Evolutionary conservation across 1,284 basidiomycete genomes (phyloP).

Genomic region (Retiboletus flavoniger): DNA sequence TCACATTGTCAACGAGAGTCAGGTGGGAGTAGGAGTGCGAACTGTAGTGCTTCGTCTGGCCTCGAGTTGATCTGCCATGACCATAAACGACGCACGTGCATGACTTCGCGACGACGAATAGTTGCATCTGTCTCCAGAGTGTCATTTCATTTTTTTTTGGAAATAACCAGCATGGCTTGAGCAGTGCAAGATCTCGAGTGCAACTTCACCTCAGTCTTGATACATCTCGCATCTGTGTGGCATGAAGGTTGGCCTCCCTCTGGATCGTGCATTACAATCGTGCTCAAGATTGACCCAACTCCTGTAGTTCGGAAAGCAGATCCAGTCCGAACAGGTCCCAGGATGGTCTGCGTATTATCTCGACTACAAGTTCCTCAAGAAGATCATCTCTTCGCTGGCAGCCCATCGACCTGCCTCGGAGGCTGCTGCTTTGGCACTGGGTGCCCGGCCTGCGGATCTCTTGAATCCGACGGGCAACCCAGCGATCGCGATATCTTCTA

Average conservation of each 20-base stretch:
- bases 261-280: not conserved
- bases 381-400: conserved; percentile 98
- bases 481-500: conserved; percentile 15
- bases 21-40: not conserved
- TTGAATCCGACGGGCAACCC: conserved; percentile 26
- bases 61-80: conserved; percentile 8
- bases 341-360: conserved; percentile 97
- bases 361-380: conserved; percentile 98
- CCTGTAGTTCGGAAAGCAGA: conserved; percentile 93
- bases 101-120: conserved; percentile 1
- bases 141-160: conserved; percentile 15
- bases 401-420: conserved; percentile 88
- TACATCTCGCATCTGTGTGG: conserved; percentile 12
- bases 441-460: conserved; percentile 71
- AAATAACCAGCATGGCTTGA: conserved; percentile 32
- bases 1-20: not conserved
- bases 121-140: conserved; percentile 13
- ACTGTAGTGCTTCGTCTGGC: not conserved
- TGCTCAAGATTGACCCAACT: not conserved
- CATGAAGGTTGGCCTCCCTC: conserved; percentile 32
- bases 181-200: conserved; percentile 5
- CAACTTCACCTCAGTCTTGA: conserved; percentile 6
- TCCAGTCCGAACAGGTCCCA: conserved; percentile 94
- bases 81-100: conserved; percentile 30
- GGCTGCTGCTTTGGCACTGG: conserved; percentile 83